Conservation (phyloP, 2,329 filamentous ascomycete species). For the Pseudocercospora musae region DNA sequence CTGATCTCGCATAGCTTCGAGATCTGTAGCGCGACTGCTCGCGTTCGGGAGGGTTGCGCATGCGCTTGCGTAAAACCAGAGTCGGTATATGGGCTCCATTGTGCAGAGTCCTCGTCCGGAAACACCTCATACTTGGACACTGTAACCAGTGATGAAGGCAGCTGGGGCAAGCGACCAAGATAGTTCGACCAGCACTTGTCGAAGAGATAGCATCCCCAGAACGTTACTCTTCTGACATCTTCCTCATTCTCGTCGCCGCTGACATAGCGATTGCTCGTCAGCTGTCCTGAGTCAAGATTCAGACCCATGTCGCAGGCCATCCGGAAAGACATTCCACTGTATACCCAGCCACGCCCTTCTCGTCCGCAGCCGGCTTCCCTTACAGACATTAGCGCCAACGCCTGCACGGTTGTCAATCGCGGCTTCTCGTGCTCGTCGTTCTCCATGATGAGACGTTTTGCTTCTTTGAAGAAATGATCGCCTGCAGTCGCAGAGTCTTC, state of each 20-base stretch:
- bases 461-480: conserved; percentile 93
- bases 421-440: conserved; percentile 93
- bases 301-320: conserved; percentile 95
- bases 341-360: conserved; percentile 96
- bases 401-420: conserved; percentile 84
- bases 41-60: conserved; percentile 76
- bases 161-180: conserved; percentile 81
- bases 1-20: conserved; percentile 87
- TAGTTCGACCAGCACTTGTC: conserved; percentile 99
- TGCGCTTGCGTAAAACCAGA: conserved; percentile 68
- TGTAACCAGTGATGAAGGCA: conserved; percentile 74
- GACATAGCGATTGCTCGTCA: conserved; percentile 48
- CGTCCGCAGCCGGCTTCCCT: conserved; percentile 90
- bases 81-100: conserved; percentile 88
- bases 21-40: conserved; percentile 78
- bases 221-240: conserved; percentile 85
- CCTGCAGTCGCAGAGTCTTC: conserved; percentile 82
- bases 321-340: conserved; percentile 95
- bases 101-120: conserved; percentile 77
- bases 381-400: conserved; percentile 91
- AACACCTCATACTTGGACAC: conserved; percentile 90
- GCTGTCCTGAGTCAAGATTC: conserved; percentile 73
- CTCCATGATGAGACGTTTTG: conserved; percentile 82
- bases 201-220: conserved; percentile 97
- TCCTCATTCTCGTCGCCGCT: conserved; percentile 71